A percentile compares a stretch with the other conserved stretches of the same genome.
Evolutionary conservation across 805 yeast species (phyloP).

Genomic region (Hyphopichia homilentoma): DNA sequence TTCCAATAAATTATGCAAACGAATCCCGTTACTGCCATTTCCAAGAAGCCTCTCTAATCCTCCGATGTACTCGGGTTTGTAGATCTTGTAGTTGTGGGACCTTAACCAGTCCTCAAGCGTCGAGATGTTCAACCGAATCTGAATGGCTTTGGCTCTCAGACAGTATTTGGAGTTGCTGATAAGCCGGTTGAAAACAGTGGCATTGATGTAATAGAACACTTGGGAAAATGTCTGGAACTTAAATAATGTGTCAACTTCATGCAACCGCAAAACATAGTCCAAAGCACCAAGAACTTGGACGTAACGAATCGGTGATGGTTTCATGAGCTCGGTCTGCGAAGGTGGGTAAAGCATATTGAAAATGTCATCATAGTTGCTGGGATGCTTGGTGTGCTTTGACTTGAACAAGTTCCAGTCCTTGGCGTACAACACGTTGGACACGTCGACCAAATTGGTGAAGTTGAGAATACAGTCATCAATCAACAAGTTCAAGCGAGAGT

Average conservation of each 20-base stretch:
- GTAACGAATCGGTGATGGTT: conserved; percentile 84
- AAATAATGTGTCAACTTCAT: conserved; percentile 74
- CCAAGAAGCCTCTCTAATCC: conserved; percentile 19
- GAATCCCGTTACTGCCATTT: conserved; percentile 3
- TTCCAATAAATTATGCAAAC: conserved; percentile 21
- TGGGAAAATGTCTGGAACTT: conserved; percentile 74
- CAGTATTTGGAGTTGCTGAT: conserved; percentile 64
- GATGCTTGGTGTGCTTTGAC: conserved; percentile 36
- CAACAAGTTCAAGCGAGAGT: conserved; percentile 52
- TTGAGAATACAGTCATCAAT: conserved; percentile 68
- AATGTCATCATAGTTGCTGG: conserved; percentile 67
- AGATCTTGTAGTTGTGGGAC: conserved; percentile 51
- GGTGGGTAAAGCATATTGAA: conserved; percentile 82
- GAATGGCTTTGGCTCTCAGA: conserved; percentile 83
- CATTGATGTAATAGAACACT: conserved; percentile 74
- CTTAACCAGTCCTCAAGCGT: conserved; percentile 93
- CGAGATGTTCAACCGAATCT: conserved; percentile 81
- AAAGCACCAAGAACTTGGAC: conserved; percentile 88
- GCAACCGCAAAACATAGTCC: conserved; percentile 77
- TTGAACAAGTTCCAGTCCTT: conserved; percentile 58
- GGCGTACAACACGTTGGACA: conserved; percentile 71
- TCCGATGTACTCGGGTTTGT: conserved; percentile 29
- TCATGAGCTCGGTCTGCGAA: conserved; percentile 68
- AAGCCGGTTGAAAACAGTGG: conserved; percentile 69
- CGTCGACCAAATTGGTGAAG: conserved; percentile 79